Evolutionary conservation across 2,329 filamentous ascomycete species (phyloP), one percentile per base, ranked within the genome.

Genomic region (Monilinia laxa): DNA sequence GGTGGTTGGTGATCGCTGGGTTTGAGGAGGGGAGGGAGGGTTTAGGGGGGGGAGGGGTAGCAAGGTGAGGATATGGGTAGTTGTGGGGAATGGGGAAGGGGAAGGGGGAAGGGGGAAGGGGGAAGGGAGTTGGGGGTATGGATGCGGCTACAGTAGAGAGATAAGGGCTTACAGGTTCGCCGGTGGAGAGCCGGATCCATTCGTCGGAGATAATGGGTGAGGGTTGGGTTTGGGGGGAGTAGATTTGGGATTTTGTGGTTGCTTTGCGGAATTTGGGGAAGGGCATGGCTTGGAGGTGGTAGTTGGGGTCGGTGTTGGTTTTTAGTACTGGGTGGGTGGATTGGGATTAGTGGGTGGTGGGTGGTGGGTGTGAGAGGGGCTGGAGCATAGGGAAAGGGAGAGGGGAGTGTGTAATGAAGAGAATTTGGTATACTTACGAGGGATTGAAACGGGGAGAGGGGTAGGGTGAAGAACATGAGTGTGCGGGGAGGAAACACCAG

Each of bases 181-280:
- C 83, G 18, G 84, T 85, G 1, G 80, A 77, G 65, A 90, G 82
- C 35, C 85, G 82, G 4, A 90, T 78, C 90, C 90, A 93, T 75
- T 90, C 81, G 73, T 92, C 89, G 4, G 85, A 79, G 40, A 80
- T 75, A 58, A 77, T 78, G 14, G 71, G 74, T 12, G 73, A 67
- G 20, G 70, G 72, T 63, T 83, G 80, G 0, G 81, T 81, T 23
- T 79, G 54, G 28, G 85, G 84, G 62, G 85, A 81, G 72, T 81
- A 84, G 31, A 84, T 81, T 23, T 83, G 79, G 14, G 86, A 77
- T 67, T 85, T 83, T 35, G 74, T 73, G 7, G 79, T 78, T 12
- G 76, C 76, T 69, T 74, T 76, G 38, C 76, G 70, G 66, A 77
- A 77, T 11, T 68, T 56, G 0, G 74, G 56, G 49, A 75, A 76